Conservation (phyloP, 2,329 filamentous ascomycete species). For the Trichoderma sp. region DNA sequence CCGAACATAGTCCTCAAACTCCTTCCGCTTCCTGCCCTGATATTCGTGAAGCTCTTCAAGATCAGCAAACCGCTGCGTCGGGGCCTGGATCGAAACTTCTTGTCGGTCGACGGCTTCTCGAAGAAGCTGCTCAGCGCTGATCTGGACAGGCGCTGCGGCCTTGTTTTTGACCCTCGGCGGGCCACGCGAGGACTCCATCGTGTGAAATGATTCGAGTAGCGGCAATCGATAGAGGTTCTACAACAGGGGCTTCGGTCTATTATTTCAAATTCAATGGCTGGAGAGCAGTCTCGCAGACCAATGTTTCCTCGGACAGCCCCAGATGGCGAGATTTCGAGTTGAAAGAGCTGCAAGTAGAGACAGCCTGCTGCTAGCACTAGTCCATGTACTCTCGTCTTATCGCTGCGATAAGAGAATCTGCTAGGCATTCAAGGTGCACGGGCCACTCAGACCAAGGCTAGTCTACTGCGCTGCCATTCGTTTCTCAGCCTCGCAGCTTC, state of each 20-base stretch:
- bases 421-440: conserved; percentile 25
- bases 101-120: conserved; percentile 97
- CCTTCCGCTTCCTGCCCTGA: conserved; percentile 92
- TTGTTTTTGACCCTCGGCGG: conserved; percentile 99
- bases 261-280: not conserved
- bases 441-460: conserved; percentile 21
- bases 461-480: conserved; percentile 27
- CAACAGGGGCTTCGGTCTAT: not conserved
- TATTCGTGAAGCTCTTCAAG: conserved; percentile 98
- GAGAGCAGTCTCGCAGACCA: not conserved
- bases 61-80: conserved; percentile 92
- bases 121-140: conserved; percentile 95
- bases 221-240: not conserved
- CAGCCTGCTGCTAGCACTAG: not conserved
- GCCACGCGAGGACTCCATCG: conserved; percentile 87
- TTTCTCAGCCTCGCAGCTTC: conserved; percentile 35
- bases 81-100: conserved; percentile 83
- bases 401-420: conserved; percentile 25
- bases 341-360: conserved; percentile 15
- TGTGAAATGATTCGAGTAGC: conserved; percentile 36
- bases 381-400: conserved; percentile 10
- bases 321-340: conserved; percentile 36
- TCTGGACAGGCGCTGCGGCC: conserved; percentile 86
- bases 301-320: not conserved
- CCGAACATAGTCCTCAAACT: conserved; percentile 97